A percentile compares a stretch with the other conserved stretches of the same genome.
Conservation (phyloP, 1,284 basidiomycete species). For the Clitocybe nebularis region DNA sequence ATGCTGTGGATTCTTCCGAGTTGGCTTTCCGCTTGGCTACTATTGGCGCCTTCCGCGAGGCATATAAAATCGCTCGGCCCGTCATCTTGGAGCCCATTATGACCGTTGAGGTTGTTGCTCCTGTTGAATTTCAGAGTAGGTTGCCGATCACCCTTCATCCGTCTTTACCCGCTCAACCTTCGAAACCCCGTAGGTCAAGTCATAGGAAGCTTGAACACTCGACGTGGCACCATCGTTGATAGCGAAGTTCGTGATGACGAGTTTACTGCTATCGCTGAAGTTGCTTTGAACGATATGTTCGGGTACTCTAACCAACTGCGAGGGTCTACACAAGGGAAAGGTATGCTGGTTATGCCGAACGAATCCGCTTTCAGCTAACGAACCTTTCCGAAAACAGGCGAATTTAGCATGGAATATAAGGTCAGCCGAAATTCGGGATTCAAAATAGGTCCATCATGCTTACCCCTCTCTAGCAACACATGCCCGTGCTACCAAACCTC, state of each 20-base stretch:
- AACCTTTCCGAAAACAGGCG: constrained; percentile 35
- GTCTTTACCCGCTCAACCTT: constrained; percentile 2
- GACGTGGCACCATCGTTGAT: constrained; percentile 93
- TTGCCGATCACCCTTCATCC: constrained; percentile 11
- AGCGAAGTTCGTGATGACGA: constrained; percentile 98
- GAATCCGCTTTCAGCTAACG: too few relatives aligned
- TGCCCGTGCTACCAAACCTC: constrained; percentile 85
- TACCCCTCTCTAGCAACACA: constrained; percentile 71
- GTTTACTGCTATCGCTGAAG: constrained; percentile 90
- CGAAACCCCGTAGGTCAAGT: constrained; percentile 55
- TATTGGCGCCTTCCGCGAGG: constrained; percentile 92
- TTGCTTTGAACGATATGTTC: constrained; percentile 98
- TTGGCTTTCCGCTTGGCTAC: constrained; percentile 91
- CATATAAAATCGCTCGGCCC: constrained; percentile 74
- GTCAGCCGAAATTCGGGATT: constrained; percentile 37
- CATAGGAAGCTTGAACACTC: constrained; percentile 91
- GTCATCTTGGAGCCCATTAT: constrained; percentile 97
- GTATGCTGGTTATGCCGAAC: too few relatives aligned
- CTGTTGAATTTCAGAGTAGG: constrained; percentile 93
- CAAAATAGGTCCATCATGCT: too few relatives aligned
- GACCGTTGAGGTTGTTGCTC: constrained; percentile 97
- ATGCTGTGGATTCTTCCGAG: constrained; percentile 97
- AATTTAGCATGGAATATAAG: constrained; percentile 97
- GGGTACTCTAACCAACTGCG: constrained; percentile 92
- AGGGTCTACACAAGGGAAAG: constrained; percentile 95